A percentile compares a stretch with the other conserved stretches of the same genome.
These are phyloP conservation scores for Candida tammaniensis DNA, from an alignment of 805 yeast species.

Conservation along the genomic window DNA sequence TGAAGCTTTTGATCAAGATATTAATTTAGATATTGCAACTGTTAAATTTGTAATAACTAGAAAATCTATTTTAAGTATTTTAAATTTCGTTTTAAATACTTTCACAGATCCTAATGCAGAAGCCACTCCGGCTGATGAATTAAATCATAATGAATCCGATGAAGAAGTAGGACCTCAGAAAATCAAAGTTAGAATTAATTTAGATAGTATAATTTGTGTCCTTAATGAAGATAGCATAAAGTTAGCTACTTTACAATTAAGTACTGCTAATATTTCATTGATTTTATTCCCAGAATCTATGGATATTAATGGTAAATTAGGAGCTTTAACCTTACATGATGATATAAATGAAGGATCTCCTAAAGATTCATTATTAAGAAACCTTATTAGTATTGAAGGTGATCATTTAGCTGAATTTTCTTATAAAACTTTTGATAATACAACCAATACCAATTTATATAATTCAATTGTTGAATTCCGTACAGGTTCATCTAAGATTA, in stretches of 20 bases:
- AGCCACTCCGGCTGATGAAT: constrained; percentile 59
- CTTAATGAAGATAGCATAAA: constrained; percentile 81
- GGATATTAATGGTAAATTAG: constrained; percentile 69
- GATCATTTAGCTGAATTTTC: constrained; percentile 74
- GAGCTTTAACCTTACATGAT: constrained; percentile 75
- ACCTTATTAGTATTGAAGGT: constrained; percentile 77
- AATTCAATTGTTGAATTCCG: constrained; percentile 59
- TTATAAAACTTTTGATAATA: constrained; percentile 74
- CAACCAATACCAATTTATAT: constrained; percentile 46
- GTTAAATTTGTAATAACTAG: constrained; percentile 73
- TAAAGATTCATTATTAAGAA: constrained; percentile 56
- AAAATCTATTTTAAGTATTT: constrained; percentile 69
- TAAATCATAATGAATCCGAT: constrained; percentile 62
- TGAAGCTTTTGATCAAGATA: constrained; percentile 74
- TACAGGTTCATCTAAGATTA: constrained; percentile 73
- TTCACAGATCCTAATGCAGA: constrained; percentile 79
- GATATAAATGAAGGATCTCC: constrained; percentile 67
- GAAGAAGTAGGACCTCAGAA: constrained; percentile 66
- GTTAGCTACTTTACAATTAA: constrained; percentile 73
- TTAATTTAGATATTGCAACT: constrained; percentile 72
- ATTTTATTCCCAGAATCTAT: constrained; percentile 72
- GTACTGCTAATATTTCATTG: constrained; percentile 68
- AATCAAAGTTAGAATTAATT: constrained; percentile 61
- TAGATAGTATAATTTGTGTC: constrained; percentile 72
- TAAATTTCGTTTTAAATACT: constrained; percentile 81